A percentile compares a stretch with the other conserved stretches of the same genome.
These are phyloP conservation scores for Kwoniella newhampshirensis DNA, from an alignment of 768 basidiomycete genomes.

Conservation along the genomic window DNA sequence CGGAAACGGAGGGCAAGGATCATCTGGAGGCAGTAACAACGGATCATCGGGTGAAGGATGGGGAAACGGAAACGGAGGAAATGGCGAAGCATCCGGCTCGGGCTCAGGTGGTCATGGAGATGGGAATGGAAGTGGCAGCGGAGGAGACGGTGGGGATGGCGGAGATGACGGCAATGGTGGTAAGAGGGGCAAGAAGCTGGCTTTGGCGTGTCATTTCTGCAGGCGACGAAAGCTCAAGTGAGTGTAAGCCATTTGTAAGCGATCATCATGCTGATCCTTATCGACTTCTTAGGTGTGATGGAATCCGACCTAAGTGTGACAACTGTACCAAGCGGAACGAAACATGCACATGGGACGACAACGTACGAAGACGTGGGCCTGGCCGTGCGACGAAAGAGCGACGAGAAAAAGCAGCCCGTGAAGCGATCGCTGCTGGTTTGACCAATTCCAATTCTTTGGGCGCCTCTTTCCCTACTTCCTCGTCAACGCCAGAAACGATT, in stretches of 20 bases:
- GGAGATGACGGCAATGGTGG: conserved; percentile 4
- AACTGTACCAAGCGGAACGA: conserved; percentile 49
- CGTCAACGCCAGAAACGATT: no score
- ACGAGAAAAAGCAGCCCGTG: conserved; percentile 35
- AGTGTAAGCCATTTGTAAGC: conserved; percentile 15
- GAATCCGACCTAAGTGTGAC: conserved; percentile 46
- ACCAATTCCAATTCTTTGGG: conserved; percentile 11
- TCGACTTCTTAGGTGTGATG: conserved; percentile 48
- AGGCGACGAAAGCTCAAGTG: conserved; percentile 54
- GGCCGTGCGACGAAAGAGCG: conserved; percentile 52
- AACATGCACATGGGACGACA: conserved; percentile 50
- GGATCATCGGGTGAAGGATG: conserved; percentile 3
- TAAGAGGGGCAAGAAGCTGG: conserved; percentile 33
- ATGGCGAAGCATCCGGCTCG: conserved; percentile 4
- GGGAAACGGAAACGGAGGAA: conserved; percentile 3
- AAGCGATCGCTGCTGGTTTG: conserved; percentile 36
- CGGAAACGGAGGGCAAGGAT: conserved; percentile 9
- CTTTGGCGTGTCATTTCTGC: conserved; percentile 55
- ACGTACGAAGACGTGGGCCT: conserved; percentile 53
- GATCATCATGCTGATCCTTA: neutral
- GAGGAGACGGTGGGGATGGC: conserved; percentile 10
- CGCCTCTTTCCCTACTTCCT: neutral
- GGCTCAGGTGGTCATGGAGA: conserved; percentile 4
- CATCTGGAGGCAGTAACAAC: conserved; percentile 2
- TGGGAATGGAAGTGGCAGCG: conserved; percentile 12